Conservation (phyloP, 805 yeast genomes). For the Metschnikowia lachancei region DNA sequence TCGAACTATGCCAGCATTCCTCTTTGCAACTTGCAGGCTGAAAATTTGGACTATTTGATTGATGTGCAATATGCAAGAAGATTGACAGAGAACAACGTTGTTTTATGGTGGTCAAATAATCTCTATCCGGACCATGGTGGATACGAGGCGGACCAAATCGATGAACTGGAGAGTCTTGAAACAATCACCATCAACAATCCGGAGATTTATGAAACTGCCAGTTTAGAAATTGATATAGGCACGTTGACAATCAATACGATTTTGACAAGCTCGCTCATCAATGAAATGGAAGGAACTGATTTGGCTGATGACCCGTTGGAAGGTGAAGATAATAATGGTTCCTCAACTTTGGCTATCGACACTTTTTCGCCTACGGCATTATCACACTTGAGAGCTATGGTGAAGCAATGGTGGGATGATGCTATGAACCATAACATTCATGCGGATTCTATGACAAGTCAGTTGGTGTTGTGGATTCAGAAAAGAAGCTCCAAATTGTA, state of each 20-base stretch:
- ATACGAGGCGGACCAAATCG: constrained; percentile 55
- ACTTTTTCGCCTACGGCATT: constrained; percentile 78
- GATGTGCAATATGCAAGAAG: constrained; percentile 86
- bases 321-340: constrained; percentile 39
- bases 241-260: constrained; percentile 85
- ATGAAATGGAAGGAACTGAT: constrained; percentile 86
- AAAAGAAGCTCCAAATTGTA: constrained; percentile 68
- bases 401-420: constrained; percentile 92
- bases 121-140: constrained; percentile 88
- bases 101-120: constrained; percentile 90
- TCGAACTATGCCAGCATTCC: constrained; percentile 80
- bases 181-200: constrained; percentile 75
- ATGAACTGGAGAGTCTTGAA: constrained; percentile 56
- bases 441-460: constrained; percentile 82
- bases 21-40: constrained; percentile 77
- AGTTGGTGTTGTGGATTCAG: constrained; percentile 84
- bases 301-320: constrained; percentile 49
- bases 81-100: constrained; percentile 58
- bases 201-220: constrained; percentile 72
- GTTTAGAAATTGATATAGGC: constrained; percentile 73
- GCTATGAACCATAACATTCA: constrained; percentile 64
- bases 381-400: constrained; percentile 64
- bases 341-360: constrained; percentile 67
- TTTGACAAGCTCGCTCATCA: constrained; percentile 75
- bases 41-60: constrained; percentile 71